Evolutionary conservation across 257 asterid genomes (phyloP), one percentile per base, ranked within the genome.

Genomic region (Agastache rugosa): DNA sequence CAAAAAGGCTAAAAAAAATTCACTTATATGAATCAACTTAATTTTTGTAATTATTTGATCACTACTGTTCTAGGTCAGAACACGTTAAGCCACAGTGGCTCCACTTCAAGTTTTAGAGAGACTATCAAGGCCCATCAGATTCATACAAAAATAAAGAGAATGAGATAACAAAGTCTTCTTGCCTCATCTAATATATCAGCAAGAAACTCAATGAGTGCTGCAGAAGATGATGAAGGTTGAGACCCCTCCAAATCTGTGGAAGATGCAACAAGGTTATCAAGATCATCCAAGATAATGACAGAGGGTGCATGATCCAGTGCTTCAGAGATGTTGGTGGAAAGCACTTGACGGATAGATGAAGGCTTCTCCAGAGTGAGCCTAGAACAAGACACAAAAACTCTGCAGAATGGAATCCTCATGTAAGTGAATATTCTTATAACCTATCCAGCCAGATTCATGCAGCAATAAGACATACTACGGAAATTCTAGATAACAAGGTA

Each of bases 251-350:
- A 62, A 50, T 92, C 96, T 9, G 93, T 82, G 82, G 96, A 82
- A 71, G 96, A 83, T 37, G 91, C 78, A 72, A 95, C 75, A 20
- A 95, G 93, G 87, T 91, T 83, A 74, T 95, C 99, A 81, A 95
- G 90, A 90, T 95, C 99, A 84, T 95, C 99, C 82, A 95, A 89
- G 75, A 95, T 75, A 59, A 95, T 73, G 77, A 90, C 86, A 66
- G 99, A 92, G 74, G 99, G 99, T 34, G 97, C 89, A 83, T 83
- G 90, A 82, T 92, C 97, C 69, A 92, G 75, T 39, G 96, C 99
- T 81, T 92, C 96, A 47, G 97, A 78, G 62, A 90, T 83, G 83
- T 83, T 83, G 70, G 87, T 80, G 29, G 91, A 83, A 78, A 95
- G 83, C 61, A 82, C 83, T 81, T 86, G 93, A 68, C 87, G 97